A percentile compares a stretch with the other conserved stretches of the same genome.
These are phyloP conservation scores for Agaricus subrufescens DNA, from an alignment of 768 basidiomycete species.

Conservation along the genomic window DNA sequence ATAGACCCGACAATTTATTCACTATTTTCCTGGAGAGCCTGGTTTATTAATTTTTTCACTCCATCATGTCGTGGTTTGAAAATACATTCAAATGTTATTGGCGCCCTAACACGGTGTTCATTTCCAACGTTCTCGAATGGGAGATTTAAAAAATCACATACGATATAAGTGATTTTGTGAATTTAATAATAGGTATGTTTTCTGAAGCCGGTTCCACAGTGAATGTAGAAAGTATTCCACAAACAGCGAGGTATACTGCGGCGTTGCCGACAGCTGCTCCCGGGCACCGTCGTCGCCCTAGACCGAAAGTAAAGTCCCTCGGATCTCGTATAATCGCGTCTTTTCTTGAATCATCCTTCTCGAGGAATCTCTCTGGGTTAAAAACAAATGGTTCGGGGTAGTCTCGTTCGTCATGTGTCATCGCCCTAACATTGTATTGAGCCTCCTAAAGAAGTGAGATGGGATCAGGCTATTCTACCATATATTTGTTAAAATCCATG, in stretches of 20 bases:
- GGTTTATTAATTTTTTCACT: too few species aligned
- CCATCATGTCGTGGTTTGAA: too few species aligned
- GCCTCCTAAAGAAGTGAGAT: background rate
- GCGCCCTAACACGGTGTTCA: too few species aligned
- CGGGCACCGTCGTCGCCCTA: constrained; percentile 5
- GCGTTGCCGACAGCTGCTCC: background rate
- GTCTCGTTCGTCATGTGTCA: constrained; percentile 9
- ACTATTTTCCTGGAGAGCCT: too few species aligned
- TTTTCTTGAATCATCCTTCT: background rate
- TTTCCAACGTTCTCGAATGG: too few species aligned
- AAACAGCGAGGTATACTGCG: background rate
- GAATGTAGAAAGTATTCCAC: background rate
- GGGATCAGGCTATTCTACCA: background rate
- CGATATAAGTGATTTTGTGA: background rate
- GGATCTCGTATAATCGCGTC: background rate
- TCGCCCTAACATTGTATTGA: constrained; percentile 10
- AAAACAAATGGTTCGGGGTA: constrained; percentile 11
- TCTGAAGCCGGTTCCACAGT: background rate
- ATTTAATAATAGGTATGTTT: background rate
- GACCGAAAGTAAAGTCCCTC: constrained; percentile 8
- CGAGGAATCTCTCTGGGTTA: constrained; percentile 13
- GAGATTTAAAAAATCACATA: background rate
- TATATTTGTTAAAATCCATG: background rate
- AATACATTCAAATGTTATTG: too few species aligned
- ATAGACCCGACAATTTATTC: too few species aligned